Percentiles rank a stretch among this genome's conserved stretches.
Evolutionary conservation across 768 basidiomycete species (phyloP).

Genomic region (Daedalea quercina): DNA sequence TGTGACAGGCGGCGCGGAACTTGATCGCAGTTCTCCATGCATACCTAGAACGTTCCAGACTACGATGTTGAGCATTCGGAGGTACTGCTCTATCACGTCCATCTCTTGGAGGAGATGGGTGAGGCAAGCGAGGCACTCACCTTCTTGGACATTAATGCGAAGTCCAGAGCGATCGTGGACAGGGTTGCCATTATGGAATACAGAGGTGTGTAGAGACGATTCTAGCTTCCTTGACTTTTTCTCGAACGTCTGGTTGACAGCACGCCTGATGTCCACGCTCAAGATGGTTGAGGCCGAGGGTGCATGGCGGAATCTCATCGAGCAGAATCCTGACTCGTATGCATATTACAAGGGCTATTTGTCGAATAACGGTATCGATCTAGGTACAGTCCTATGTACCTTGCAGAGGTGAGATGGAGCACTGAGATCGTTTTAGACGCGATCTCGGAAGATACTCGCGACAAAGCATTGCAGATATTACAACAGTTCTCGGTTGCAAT

Average conservation of each 20-base stretch:
- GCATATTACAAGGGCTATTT: slow-evolving; percentile 78
- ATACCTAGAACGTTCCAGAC: slow-evolving; percentile 58
- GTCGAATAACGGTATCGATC: slow-evolving; percentile 51
- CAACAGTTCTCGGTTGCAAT: slow-evolving; percentile 52
- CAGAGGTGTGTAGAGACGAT: slow-evolving; percentile 40
- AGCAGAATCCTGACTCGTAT: slow-evolving; percentile 78
- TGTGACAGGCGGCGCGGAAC: background rate
- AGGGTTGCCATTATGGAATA: slow-evolving; percentile 59
- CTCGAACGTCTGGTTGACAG: slow-evolving; percentile 28
- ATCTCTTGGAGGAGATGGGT: slow-evolving; percentile 66
- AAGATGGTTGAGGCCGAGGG: slow-evolving; percentile 66
- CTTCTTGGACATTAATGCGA: slow-evolving; percentile 58
- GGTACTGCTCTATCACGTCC: slow-evolving; percentile 70
- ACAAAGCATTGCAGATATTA: slow-evolving; percentile 51
- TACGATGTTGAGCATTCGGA: slow-evolving; percentile 84
- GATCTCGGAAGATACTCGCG: slow-evolving; percentile 41
- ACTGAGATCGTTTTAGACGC: slow-evolving; percentile 22
- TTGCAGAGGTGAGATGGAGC: background rate
- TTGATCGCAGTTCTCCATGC: slow-evolving; percentile 7
- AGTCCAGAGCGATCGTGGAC: slow-evolving; percentile 64
- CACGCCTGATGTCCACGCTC: slow-evolving; percentile 69
- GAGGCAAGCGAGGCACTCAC: slow-evolving; percentile 53
- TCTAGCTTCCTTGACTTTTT: background rate
- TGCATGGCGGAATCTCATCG: slow-evolving; percentile 75
- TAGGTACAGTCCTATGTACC: slow-evolving; percentile 37